Percentiles rank a stretch among this genome's conserved stretches.
Evolutionary conservation across 139 green algal genomes (phyloP).

Genomic region (Dunaliella primolecta): DNA sequence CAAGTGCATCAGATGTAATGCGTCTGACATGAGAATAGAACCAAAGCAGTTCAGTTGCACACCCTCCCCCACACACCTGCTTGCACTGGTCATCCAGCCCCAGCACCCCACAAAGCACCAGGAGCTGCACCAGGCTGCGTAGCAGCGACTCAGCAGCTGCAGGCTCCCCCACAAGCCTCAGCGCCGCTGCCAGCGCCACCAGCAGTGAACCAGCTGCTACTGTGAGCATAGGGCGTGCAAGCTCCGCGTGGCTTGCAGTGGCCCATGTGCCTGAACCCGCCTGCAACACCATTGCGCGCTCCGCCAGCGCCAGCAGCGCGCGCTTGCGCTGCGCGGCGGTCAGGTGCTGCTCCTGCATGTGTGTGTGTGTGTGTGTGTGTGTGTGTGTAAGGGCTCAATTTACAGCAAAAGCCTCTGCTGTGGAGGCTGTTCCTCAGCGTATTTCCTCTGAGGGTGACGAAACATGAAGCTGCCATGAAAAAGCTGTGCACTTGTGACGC

Average conservation of each 20-base stretch:
- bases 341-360: conserved; percentile 13
- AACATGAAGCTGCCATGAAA: too few species aligned
- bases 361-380: not conserved
- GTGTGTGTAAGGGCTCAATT: too few species aligned
- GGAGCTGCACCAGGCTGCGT: conserved; percentile 41
- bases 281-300: conserved; percentile 44
- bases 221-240: conserved; percentile 80
- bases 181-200: conserved; percentile 43
- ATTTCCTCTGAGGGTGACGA: too few species aligned
- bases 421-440: too few species aligned
- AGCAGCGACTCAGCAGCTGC: conserved; percentile 38
- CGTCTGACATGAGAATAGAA: too few species aligned
- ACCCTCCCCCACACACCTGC: conserved; percentile 14
- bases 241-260: conserved; percentile 69
- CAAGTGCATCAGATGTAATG: too few species aligned
- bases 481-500: too few species aligned
- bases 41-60: too few species aligned
- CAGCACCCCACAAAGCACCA: conserved; percentile 59
- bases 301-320: conserved; percentile 44
- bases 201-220: conserved; percentile 43
- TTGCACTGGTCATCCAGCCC: conserved; percentile 56
- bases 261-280: conserved; percentile 64
- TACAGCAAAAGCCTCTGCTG: too few species aligned
- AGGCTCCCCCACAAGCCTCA: conserved; percentile 32
- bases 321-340: conserved; percentile 40